These are phyloP conservation scores for Holtermanniella nyarrowii DNA, from an alignment of 768 basidiomycete genomes.

Conservation along the genomic window DNA sequence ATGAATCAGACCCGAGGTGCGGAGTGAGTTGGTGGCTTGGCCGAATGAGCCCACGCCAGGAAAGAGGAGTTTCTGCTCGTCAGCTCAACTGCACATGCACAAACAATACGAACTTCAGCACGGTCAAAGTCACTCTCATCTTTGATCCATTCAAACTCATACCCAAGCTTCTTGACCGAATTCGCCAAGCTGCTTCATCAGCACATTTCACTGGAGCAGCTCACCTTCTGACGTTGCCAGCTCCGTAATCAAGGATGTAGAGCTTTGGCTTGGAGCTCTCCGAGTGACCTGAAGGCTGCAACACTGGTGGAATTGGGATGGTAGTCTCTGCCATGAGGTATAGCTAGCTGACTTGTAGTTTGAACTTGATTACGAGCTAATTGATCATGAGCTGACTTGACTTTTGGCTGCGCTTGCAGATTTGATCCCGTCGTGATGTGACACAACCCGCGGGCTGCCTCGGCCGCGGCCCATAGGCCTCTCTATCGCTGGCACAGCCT, in stretches of 20 bases:
- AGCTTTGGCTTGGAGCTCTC: conserved; percentile 42
- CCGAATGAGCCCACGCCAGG: conserved; percentile 94
- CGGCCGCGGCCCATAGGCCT: no score
- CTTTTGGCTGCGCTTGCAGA: no score
- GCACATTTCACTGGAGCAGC: background rate
- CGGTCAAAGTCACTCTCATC: conserved; percentile 68
- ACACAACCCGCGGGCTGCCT: no score
- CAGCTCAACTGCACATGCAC: conserved; percentile 3
- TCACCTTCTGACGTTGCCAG: conserved; percentile 52
- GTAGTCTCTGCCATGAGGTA: conserved; percentile 4
- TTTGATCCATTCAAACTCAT: conserved; percentile 80
- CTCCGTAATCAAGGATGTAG: conserved; percentile 92
- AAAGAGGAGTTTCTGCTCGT: conserved; percentile 76
- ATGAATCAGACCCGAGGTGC: conserved; percentile 60
- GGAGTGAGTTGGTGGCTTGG: conserved; percentile 69
- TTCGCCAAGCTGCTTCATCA: conserved; percentile 80
- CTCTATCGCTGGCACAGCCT: no score
- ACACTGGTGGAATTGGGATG: conserved; percentile 25
- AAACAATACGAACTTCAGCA: conserved; percentile 62
- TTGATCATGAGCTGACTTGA: no score
- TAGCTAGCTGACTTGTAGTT: background rate
- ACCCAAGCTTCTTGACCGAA: conserved; percentile 70
- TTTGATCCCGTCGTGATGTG: no score
- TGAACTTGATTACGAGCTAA: no score
- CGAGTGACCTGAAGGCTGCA: conserved; percentile 24